Evolutionary conservation across 1,139 yeast genomes (phyloP), one percentile per base, ranked within the genome.

Genomic region (Candida frijolesensis): DNA sequence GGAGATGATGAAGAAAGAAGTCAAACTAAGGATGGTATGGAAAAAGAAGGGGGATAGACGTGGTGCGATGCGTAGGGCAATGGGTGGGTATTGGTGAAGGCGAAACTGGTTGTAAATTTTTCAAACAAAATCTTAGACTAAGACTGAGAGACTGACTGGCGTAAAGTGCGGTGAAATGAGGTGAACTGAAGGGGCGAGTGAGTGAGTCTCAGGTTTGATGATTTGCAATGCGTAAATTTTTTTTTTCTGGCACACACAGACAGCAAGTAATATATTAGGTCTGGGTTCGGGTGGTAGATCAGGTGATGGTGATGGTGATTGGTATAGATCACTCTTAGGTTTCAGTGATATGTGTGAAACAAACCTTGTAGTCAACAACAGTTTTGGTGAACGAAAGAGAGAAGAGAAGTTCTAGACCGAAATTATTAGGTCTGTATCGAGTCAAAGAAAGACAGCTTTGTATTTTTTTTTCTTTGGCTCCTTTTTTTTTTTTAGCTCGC

Each of bases 21-120:
- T 25, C 29, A 25, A 25, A 25, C 29, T 25, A 25, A 25, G 4
- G 4, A 25, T 25, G 29, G 29, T 25, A 25, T 25, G 10, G 29
- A 25, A 25, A 25, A 9, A 9, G 29, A 25, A 3, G 29, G 25
- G 7, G 29, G 29, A 25, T 25, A 9, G 29, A 25, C 10, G 29
- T 25, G 29, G 29, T 25, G 29, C 29, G 29, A 25, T 25, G 29
- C 29, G 29, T 25, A 25, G 7, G 29, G 29, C 29, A 25, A 9
- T 25, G 29, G 3, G 8, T 25, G 10, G 29, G 22, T 35, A 10
- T n/a, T 14, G 11, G 39, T 18, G 40, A 18, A 37, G 40, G 37
- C 37, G 16, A 34, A 22, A 12, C 35, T 41, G 44, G 44, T 41
- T 41, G 44, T 41, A 41, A 41, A 41, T 27, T 27, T 41, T 41